phyloP scores from a whole-genome alignment of 139 green algal species.

The Chlorella sp. region DNA sequence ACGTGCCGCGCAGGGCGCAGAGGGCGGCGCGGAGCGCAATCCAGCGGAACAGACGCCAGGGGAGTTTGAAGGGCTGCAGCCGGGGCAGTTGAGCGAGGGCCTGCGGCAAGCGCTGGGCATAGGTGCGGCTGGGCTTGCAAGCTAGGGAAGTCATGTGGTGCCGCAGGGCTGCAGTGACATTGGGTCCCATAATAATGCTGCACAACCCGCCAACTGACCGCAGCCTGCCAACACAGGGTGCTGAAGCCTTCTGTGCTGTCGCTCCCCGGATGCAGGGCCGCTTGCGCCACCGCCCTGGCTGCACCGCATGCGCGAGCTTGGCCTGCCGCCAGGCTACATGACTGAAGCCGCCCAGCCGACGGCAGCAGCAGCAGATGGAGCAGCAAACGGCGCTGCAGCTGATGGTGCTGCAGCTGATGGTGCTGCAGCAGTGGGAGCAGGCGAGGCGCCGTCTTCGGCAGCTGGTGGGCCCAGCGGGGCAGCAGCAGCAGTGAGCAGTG shows the following conservation, averaged over 20 bases:
- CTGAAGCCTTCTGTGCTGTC: too few species aligned
- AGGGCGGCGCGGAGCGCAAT: neutral
- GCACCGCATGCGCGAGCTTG: conserved; percentile 51
- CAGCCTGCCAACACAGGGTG: too few species aligned
- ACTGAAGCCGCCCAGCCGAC: neutral
- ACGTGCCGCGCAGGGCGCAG: neutral
- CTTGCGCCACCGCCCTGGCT: conserved; percentile 56
- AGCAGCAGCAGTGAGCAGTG: neutral
- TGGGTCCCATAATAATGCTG: too few species aligned
- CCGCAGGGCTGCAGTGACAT: too few species aligned
- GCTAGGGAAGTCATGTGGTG: too few species aligned
- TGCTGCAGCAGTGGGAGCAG: neutral
- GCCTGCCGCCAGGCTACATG: conserved; percentile 50
- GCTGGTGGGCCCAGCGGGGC: neutral
- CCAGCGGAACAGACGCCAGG: neutral
- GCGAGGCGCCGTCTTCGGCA: neutral
- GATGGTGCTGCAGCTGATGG: neutral
- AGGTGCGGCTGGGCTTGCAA: neutral
- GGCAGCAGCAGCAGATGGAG: neutral
- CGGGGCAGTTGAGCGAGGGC: conserved; percentile 38
- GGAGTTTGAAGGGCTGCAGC: conserved; percentile 41
- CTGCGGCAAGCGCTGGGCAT: conserved; percentile 45
- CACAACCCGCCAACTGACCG: too few species aligned
- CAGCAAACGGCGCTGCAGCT: neutral
- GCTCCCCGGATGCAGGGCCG: neutral